Evolutionary conservation across 352 stramenopile genomes (phyloP).

Genomic region (Pythium rishiriense): DNA sequence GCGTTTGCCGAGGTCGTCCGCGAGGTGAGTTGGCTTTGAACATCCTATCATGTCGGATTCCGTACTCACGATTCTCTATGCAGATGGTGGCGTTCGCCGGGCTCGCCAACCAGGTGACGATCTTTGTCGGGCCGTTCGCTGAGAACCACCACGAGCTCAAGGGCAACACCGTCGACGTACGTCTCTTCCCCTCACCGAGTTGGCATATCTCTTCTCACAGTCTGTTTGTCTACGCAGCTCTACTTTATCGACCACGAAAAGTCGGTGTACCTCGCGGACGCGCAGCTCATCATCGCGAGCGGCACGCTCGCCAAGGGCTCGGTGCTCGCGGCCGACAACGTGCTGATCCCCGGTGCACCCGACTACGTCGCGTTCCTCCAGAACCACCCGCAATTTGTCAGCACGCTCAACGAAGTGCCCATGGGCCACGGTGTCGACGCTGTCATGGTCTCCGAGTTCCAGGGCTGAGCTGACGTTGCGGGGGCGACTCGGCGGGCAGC

Average conservation of each 20-base stretch:
- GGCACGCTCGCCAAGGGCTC: slow-evolving; percentile 36
- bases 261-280: slow-evolving; percentile 39
- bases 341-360: slow-evolving; percentile 41
- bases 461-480: slow-evolving; percentile 15
- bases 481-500: no score
- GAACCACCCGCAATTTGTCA: slow-evolving; percentile 37
- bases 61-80: background rate
- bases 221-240: slow-evolving; percentile 20
- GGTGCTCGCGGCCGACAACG: slow-evolving; percentile 47
- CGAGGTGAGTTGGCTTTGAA: slow-evolving; percentile 26
- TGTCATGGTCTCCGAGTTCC: slow-evolving; percentile 24
- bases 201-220: background rate
- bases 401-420: slow-evolving; percentile 8
- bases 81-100: slow-evolving; percentile 50
- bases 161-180: slow-evolving; percentile 45
- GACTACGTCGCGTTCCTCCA: slow-evolving; percentile 52
- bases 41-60: no score
- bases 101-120: slow-evolving; percentile 47
- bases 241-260: slow-evolving; percentile 64
- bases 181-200: slow-evolving; percentile 11
- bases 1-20: slow-evolving; percentile 40
- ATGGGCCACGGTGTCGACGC: slow-evolving; percentile 20
- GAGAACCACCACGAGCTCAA: slow-evolving; percentile 36
- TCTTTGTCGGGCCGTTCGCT: slow-evolving; percentile 42
- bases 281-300: slow-evolving; percentile 49